phyloP scores from a whole-genome alignment of 371 early-diverging fungal genomes.

The Batkoa obscura region DNA sequence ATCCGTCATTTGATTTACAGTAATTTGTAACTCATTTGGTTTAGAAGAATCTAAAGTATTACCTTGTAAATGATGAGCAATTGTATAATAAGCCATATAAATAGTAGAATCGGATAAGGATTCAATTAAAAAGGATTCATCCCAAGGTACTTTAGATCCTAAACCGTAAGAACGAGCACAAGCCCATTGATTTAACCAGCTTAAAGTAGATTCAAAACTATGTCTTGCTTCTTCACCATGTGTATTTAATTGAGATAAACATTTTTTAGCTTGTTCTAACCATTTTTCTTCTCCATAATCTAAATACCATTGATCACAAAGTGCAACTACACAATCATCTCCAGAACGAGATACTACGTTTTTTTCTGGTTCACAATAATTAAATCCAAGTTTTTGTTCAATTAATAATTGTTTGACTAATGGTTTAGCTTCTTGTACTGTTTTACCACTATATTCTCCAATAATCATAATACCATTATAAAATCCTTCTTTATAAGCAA shows the following conservation, averaged over 20 bases:
- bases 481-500: conserved; percentile 95
- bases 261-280: conserved; percentile 64
- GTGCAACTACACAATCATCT: conserved; percentile 96
- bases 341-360: conserved; percentile 92
- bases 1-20: conserved; percentile 75
- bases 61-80: conserved; percentile 88
- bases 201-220: conserved; percentile 74
- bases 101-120: conserved; percentile 99
- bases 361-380: conserved; percentile 93
- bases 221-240: conserved; percentile 73
- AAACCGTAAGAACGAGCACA: conserved; percentile 96
- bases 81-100: conserved; percentile 99
- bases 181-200: conserved; percentile 98
- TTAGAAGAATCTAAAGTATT: conserved; percentile 66
- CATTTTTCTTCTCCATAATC: conserved; percentile 94
- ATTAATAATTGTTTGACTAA: conserved; percentile 62
- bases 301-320: conserved; percentile 99
- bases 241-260: conserved; percentile 68
- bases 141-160: conserved; percentile 96
- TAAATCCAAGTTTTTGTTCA: conserved; percentile 48
- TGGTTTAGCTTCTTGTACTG: conserved; percentile 86
- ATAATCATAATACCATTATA: conserved; percentile 78
- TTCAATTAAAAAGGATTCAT: conserved; percentile 92
- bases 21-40: conserved; percentile 67
- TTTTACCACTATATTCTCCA: conserved; percentile 57